phyloP scores from a whole-genome alignment of 257 asterid genomes.

The Buddleja alternifolia region DNA sequence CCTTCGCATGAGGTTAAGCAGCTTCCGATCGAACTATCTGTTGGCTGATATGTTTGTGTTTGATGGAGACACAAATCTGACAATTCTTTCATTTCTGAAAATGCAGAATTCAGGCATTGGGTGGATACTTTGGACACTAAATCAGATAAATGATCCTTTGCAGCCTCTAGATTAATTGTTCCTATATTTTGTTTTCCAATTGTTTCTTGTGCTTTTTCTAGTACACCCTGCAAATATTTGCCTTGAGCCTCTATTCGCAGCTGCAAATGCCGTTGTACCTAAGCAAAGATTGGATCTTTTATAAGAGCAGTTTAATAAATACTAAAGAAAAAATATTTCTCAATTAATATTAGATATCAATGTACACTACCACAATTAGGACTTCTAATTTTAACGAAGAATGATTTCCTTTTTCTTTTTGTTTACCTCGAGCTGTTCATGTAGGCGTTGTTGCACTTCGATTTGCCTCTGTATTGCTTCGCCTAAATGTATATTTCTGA shows the following conservation, averaged over 20 bases:
- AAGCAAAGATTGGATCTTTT: slow-evolving; percentile 36
- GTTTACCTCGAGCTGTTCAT: slow-evolving; percentile 89
- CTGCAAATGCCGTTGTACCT: slow-evolving; percentile 92
- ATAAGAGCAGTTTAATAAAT: background rate
- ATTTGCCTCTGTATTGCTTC: slow-evolving; percentile 90
- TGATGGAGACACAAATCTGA: slow-evolving; percentile 60
- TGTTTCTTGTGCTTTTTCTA: slow-evolving; percentile 89
- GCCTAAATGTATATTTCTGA: slow-evolving; percentile 68
- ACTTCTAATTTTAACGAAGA: background rate
- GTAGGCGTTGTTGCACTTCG: slow-evolving; percentile 80
- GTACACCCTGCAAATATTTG: slow-evolving; percentile 81
- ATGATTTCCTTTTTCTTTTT: background rate
- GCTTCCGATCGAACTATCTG: slow-evolving; percentile 72
- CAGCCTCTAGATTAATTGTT: slow-evolving; percentile 69
- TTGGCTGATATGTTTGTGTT: slow-evolving; percentile 54
- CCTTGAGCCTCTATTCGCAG: slow-evolving; percentile 88
- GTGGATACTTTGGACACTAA: slow-evolving; percentile 77
- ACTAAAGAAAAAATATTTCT: too few relatives aligned
- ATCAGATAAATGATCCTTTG: slow-evolving; percentile 80
- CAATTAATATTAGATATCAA: background rate
- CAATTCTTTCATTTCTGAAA: slow-evolving; percentile 60
- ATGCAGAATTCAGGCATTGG: slow-evolving; percentile 72
- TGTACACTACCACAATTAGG: background rate
- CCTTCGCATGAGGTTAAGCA: slow-evolving; percentile 76
- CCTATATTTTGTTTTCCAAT: slow-evolving; percentile 76